Base-by-base conservation (phyloP, 2,329 filamentous ascomycete species). In the Pseudogymnoascus sp. region DNA sequence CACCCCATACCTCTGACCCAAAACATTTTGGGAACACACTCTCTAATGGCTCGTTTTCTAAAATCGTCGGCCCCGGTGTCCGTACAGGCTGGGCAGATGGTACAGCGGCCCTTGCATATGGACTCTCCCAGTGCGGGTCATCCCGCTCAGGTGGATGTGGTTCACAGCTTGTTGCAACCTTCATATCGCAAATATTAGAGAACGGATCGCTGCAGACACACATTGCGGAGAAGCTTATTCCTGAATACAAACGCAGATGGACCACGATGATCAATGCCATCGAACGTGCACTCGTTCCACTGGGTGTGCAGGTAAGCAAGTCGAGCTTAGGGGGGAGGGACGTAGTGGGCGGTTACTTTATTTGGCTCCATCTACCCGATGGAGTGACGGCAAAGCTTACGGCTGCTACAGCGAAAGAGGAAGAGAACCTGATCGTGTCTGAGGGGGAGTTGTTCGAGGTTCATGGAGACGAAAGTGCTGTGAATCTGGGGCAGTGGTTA, bases 31-130 rank as follows among this genome's bases (percentile, higher is more conserved):
- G 87, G 13, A 86, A 89, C 68, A 77, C 80, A 2, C 76, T 84
- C 33, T 87, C 84, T 64, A 89, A 89, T 68, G 86, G 84, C 5
- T 85, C 81, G 17, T 89, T 89, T 71, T 85, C 83, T 66, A 90
- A 89, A 71, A 80, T 89, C 25, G 76, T 82, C 41, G 86, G 80
- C 0, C 85, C 86, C 0, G 87, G 87, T 0, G 72, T 82, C 36
- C 76, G 87, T 4, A 83, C 82, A 1, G 85, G 85, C 10, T 89
- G 86, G 86, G 78, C 80, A 9, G 86, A 89, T 71, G 81, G 79
- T 3, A 82, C 81, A 9, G 72, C 77, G 58, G 83, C 81, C 63
- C 75, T 88, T 65, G 80, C 80, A 4, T 80, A 80, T 69, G 84
- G 81, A 10, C 73, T 87, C n/a, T 81, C 79, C 41, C 81, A 86